Conservation (phyloP, 306 rosid genomes). For the Malus orientalis region DNA sequence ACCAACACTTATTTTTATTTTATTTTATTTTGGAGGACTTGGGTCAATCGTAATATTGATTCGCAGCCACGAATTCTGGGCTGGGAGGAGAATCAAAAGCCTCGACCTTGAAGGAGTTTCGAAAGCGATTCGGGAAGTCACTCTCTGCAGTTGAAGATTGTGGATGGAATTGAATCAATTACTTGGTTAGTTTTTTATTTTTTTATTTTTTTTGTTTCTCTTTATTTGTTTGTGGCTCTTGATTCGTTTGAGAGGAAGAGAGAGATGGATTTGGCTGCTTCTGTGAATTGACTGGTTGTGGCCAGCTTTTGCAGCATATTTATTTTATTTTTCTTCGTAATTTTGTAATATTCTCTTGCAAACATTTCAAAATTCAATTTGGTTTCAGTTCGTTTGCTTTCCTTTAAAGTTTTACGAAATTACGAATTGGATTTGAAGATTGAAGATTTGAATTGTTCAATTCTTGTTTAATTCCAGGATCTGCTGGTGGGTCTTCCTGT, state of each 20-base stretch:
- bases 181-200: constrained; percentile 19
- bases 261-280: constrained; percentile 20
- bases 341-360: neutral
- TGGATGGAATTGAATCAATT: constrained; percentile 26
- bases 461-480: neutral
- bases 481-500: constrained; percentile 10
- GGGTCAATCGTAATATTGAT: neutral
- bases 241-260: constrained; percentile 3
- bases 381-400: neutral
- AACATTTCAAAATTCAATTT: neutral
- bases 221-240: constrained; percentile 29
- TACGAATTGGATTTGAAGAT: neutral
- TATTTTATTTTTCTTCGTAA: neutral
- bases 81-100: neutral
- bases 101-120: constrained; percentile 7
- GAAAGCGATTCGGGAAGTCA: constrained; percentile 35
- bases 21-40: neutral
- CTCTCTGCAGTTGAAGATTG: constrained; percentile 1
- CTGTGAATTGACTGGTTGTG: constrained; percentile 23
- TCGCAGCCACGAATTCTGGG: constrained; percentile 13
- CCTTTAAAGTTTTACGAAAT: neutral
- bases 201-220: neutral
- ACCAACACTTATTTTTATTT: neutral
- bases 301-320: constrained; percentile 1
- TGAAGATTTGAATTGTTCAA: neutral